phyloP scores from a whole-genome alignment of 495 filamentous ascomycete species.

The Hyaloscypha hepaticicola region DNA sequence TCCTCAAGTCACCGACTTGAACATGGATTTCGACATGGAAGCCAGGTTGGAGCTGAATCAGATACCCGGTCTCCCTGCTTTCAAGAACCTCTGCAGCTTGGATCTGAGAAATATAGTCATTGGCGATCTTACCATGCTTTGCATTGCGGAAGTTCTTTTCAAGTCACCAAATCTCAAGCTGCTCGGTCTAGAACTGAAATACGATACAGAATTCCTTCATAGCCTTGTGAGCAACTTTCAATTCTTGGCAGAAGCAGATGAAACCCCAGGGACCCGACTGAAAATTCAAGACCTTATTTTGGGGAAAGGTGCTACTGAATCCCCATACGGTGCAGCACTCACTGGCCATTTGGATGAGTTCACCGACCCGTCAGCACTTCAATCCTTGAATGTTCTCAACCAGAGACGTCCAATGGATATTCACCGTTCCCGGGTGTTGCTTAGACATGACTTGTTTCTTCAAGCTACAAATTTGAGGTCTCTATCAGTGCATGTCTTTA shows the following conservation, averaged over 20 bases:
- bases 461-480: neutral
- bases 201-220: neutral
- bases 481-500: neutral
- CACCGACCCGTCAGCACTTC: neutral
- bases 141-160: neutral
- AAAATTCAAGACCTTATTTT: neutral
- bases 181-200: neutral
- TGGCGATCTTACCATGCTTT: neutral
- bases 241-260: neutral
- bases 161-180: neutral
- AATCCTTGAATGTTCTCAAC: neutral
- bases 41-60: neutral
- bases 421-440: neutral
- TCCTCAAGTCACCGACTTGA: neutral
- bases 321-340: neutral
- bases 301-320: neutral
- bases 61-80: neutral
- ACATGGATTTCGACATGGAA: neutral
- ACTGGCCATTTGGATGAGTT: neutral
- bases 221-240: neutral
- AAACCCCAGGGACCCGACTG: neutral
- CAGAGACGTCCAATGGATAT: neutral
- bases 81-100: neutral
- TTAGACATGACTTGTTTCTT: neutral
- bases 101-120: neutral